phyloP scores from a whole-genome alignment of 1,284 basidiomycete genomes.

The Marasmius sp. region DNA sequence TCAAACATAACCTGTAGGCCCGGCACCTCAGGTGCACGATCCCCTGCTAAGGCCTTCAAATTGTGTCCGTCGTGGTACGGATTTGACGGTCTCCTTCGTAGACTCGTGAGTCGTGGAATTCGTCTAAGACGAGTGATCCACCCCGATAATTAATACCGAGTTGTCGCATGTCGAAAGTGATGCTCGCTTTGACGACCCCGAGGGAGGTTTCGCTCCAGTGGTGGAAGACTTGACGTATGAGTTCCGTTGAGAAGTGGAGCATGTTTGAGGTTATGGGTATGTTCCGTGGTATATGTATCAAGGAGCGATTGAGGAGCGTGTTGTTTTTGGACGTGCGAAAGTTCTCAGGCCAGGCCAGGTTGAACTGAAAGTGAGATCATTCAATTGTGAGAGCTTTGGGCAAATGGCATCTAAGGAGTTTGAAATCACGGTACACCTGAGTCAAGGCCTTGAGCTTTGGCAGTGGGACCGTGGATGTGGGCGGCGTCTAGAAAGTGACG shows the following conservation, averaged over 20 bases:
- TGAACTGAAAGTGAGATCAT: slow-evolving; percentile 24
- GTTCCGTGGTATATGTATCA: slow-evolving; percentile 22
- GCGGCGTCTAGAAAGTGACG: slow-evolving; percentile 24
- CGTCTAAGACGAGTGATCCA: slow-evolving; percentile 45
- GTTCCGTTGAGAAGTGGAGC: slow-evolving; percentile 9
- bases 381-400: neutral
- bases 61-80: slow-evolving; percentile 19
- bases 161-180: slow-evolving; percentile 31
- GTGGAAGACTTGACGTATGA: slow-evolving; percentile 3
- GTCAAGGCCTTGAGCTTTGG: slow-evolving; percentile 34
- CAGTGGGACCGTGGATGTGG: slow-evolving; percentile 32
- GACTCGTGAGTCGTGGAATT: slow-evolving; percentile 26
- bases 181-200: slow-evolving; percentile 9
- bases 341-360: slow-evolving; percentile 38
- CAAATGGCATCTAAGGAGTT: neutral
- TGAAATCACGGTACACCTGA: slow-evolving; percentile 25
- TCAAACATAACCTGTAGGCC: slow-evolving; percentile 11
- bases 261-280: slow-evolving; percentile 36
- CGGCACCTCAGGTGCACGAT: slow-evolving; percentile 33
- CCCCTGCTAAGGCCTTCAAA: slow-evolving; percentile 25
- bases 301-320: slow-evolving; percentile 8
- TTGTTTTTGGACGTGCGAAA: slow-evolving; percentile 25
- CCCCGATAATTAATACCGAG: slow-evolving; percentile 49
- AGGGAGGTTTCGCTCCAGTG: too few species aligned
- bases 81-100: slow-evolving; percentile 16